These are phyloP conservation scores for Phytophthora hybrid DNA, from an alignment of 352 stramenopile genomes.

Conservation along the genomic window DNA sequence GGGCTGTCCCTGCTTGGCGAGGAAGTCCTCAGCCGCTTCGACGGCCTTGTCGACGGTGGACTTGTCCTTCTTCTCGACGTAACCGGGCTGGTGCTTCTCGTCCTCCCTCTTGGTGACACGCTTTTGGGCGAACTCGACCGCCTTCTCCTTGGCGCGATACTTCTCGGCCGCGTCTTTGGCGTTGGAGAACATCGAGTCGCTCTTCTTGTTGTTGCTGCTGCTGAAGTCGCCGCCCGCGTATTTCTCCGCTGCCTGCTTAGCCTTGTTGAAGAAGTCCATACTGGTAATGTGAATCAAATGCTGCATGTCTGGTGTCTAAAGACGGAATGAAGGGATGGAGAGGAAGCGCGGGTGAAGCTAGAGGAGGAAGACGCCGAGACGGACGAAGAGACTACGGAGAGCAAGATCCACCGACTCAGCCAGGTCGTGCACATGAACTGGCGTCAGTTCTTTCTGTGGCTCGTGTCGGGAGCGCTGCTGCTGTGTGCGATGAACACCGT, in stretches of 20 bases:
- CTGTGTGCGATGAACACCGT: too few relatives aligned
- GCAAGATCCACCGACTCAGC: conserved; percentile 41
- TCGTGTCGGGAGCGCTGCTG: conserved; percentile 42
- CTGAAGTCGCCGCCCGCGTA: conserved; percentile 20
- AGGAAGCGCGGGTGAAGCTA: conserved; percentile 8
- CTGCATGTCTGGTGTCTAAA: conserved; percentile 13
- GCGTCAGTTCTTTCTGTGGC: conserved; percentile 45
- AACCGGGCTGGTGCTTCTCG: conserved; percentile 16
- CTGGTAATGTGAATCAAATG: not conserved
- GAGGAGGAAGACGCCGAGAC: conserved; percentile 52
- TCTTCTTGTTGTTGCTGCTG: conserved; percentile 33
- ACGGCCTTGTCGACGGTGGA: conserved; percentile 38
- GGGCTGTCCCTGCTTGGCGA: conserved; percentile 40
- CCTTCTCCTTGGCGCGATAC: conserved; percentile 47
- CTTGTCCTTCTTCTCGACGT: conserved; percentile 41
- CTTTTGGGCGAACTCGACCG: conserved; percentile 41
- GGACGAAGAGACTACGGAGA: conserved; percentile 62
- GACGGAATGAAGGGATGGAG: conserved; percentile 28
- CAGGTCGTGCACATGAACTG: conserved; percentile 53
- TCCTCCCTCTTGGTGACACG: conserved; percentile 28
- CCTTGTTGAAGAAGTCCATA: conserved; percentile 48
- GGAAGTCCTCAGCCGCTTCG: conserved; percentile 38
- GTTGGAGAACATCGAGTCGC: conserved; percentile 34
- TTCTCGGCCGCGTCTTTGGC: conserved; percentile 41
- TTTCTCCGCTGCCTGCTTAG: conserved; percentile 25